Evolutionary conservation across 1,284 basidiomycete species (phyloP).

Genomic region (Trichosporon ovoides): DNA sequence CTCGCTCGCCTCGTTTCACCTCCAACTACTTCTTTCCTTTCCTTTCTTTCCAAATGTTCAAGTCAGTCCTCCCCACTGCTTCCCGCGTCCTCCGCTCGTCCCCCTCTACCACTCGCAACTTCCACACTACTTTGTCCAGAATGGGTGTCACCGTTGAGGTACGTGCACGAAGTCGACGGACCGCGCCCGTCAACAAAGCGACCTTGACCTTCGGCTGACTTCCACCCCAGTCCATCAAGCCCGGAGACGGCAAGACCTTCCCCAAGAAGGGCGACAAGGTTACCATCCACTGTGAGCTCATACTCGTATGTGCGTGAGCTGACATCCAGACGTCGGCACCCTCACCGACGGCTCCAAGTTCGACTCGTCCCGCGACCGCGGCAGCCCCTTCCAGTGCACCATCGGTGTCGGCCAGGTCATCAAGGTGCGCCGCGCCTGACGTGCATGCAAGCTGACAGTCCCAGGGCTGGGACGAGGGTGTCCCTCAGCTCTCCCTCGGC

Average conservation of each 20-base stretch:
- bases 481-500: conserved; percentile 68
- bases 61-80: conserved; percentile 17
- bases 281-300: conserved; percentile 49
- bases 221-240: conserved; percentile 32
- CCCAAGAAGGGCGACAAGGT: conserved; percentile 45
- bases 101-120: conserved; percentile 25
- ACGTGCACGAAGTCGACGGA: conserved; percentile 9
- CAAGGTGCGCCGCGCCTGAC: conserved; percentile 49
- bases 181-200: too few species aligned
- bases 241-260: conserved; percentile 49
- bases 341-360: conserved; percentile 50
- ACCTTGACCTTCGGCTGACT: not conserved
- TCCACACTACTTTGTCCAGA: conserved; percentile 42
- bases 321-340: conserved; percentile 45
- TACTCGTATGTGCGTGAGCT: not conserved
- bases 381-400: conserved; percentile 62
- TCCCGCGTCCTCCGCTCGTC: conserved; percentile 13
- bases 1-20: not conserved
- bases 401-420: conserved; percentile 76
- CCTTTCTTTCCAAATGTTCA: conserved; percentile 13
- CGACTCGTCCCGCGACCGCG: conserved; percentile 51
- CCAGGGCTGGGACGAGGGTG: conserved; percentile 81
- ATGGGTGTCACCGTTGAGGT: conserved; percentile 49
- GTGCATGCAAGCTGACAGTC: conserved; percentile 21
- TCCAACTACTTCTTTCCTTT: not conserved